These are phyloP conservation scores for Anisodus tanguticus DNA, from an alignment of 257 asterid species.

Conservation along the genomic window DNA sequence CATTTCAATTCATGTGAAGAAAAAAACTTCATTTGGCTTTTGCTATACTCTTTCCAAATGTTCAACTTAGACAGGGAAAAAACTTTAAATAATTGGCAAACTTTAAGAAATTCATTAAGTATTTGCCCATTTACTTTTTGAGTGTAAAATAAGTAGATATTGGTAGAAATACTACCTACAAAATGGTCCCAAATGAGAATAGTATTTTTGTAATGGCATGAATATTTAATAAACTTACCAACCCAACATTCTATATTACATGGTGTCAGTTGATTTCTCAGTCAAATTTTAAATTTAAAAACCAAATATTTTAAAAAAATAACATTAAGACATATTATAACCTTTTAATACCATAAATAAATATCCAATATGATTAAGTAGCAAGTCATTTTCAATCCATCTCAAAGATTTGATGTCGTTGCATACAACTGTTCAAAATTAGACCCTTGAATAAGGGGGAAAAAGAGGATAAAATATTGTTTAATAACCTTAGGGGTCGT, in stretches of 20 bases:
- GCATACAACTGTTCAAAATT: background rate
- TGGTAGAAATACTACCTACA: background rate
- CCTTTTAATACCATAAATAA: background rate
- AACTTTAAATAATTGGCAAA: background rate
- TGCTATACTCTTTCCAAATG: background rate
- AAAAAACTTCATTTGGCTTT: background rate
- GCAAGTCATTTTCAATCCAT: slow-evolving; percentile 6
- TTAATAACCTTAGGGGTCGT: too few relatives aligned
- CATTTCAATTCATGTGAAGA: background rate
- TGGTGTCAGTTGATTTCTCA: slow-evolving; percentile 12
- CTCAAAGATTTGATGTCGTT: background rate
- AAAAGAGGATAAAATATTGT: too few relatives aligned
- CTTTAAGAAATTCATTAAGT: background rate
- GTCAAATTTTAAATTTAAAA: background rate
- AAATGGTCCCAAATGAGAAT: slow-evolving; percentile 24
- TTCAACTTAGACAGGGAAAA: background rate
- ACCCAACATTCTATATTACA: slow-evolving; percentile 9
- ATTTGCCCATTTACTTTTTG: background rate
- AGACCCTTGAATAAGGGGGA: background rate
- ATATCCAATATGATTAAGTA: background rate
- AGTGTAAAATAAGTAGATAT: background rate
- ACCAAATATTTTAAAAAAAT: background rate
- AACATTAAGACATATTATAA: background rate
- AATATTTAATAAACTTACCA: background rate
- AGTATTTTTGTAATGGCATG: background rate